Evolutionary conservation across 768 basidiomycete species (phyloP), one percentile per base, ranked within the genome.

Genomic region (Pilatotrama ljubarskyi): DNA sequence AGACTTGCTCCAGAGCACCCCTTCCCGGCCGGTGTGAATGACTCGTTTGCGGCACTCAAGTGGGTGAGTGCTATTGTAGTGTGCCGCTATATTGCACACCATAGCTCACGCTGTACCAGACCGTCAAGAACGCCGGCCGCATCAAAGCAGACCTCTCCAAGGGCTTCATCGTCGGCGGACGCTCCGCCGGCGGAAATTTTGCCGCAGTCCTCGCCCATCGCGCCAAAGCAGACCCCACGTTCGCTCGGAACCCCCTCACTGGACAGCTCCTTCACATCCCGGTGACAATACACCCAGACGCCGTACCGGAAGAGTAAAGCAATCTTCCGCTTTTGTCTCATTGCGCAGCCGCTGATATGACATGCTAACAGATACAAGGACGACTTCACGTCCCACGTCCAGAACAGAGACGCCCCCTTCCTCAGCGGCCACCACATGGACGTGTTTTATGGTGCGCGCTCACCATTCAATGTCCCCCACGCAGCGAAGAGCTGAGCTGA

Each of bases 1-100:
- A 67, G 70, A 32, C 61, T 67, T 2, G 70, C 69, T 4, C 70
- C 70, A 10, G 70, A 71, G 51, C 51, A 67, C 44, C 64, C 66
- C 2, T 70, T 67, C 52, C 70, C 70, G n/a, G 57, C 57, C 3
- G 61, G 55, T 3, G 20, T 65, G n/a, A 56, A 70, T 40, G 68
- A 72, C 37, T 64, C 59, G 14, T 70, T 58, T 49, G 57, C 61
- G 8, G 68, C 66, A 2, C 41, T 72, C n/a, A 67, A 70, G 61
- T 70, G 69, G 69, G 70, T 70, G 25, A 5, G 63, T n/a, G n/a
- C n/a, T 55, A 36, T 42, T 32, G 22, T 13, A n/a, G n/a, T n/a
- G n/a, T n/a, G n/a, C n/a, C n/a, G n/a, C n/a, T 2, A 18, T 15
- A 43, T n/a, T n/a, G n/a, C n/a, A 9, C 38, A 40, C 15, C 10